Base-by-base conservation (phyloP, 164 flowering plant genomes). In the Warburgia ugandensis region DNA sequence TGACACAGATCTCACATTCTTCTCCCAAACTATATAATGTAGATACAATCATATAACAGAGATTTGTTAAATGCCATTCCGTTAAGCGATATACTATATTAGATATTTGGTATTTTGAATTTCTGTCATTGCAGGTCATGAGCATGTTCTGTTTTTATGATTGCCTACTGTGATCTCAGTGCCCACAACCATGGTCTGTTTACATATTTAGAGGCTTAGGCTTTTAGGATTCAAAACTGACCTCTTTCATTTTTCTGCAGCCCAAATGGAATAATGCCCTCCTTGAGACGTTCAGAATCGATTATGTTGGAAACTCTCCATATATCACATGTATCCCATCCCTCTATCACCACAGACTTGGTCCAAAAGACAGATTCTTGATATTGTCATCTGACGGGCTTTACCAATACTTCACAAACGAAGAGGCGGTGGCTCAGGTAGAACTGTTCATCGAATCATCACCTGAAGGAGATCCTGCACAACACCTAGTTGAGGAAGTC, bases 401-500 rank as follows among this genome's bases (percentile, higher is more conserved):
- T 14, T 88, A 88, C 45, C 95, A 88, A 28, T 88, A 88, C 64
- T 85, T 88, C 68, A 85, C 92, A n/a, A 88, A 85, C 21, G 84
- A 88, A 60, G 92, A 88, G 52, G 97, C 84, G 7, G 85, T 88
- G 14, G 71, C 84, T 1, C 79, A 88, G 62, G 95, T 88, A 39
- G 87, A 85, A 50, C 62, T 61, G n/a, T 88, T 85, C 80, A 74
- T 88, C 57, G 41, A 68, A 26, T 42, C 69, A 25, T 79, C 73
- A 30, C 92, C 97, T 0, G 94, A 88, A 50, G 97, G 95, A 35
- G 97, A 88, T 60, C 97, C 97, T 4, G 97, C 97, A 0, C 97
- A 88, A 61, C 89, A 88, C 69, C 80, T 88, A n/a, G 69, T 88
- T 17, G 89, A 85, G 52, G 83, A 83, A 69, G 72, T 81, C 4